These are phyloP conservation scores for Scedosporium dehoogii DNA, from an alignment of 2,329 filamentous ascomycete species.

Conservation along the genomic window DNA sequence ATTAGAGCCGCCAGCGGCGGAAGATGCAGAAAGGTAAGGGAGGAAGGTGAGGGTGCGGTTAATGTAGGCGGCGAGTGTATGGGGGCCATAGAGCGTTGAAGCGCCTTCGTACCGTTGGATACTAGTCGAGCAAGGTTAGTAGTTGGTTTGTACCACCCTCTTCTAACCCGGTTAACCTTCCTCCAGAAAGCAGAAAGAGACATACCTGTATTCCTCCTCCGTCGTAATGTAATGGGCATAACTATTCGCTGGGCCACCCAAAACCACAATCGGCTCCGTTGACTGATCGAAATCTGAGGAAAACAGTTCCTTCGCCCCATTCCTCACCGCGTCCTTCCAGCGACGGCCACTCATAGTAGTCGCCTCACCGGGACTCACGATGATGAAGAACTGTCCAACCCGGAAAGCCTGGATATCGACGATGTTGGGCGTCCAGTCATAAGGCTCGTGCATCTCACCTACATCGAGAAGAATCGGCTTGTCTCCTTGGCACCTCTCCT, in stretches of 20 bases:
- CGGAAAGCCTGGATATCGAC: constrained; percentile 81
- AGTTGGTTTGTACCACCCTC: too few species aligned
- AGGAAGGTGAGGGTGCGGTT: constrained; percentile 63
- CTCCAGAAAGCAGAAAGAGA: background rate
- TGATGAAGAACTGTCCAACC: constrained; percentile 73
- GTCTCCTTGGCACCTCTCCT: constrained; percentile 64
- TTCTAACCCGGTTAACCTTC: too few species aligned
- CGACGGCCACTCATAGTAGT: constrained; percentile 87
- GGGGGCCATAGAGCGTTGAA: constrained; percentile 75
- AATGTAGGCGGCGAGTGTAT: constrained; percentile 79
- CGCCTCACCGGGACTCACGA: constrained; percentile 78
- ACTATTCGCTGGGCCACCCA: constrained; percentile 60
- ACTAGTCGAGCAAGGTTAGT: constrained; percentile 13
- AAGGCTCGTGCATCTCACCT: constrained; percentile 67
- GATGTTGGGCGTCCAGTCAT: constrained; percentile 83
- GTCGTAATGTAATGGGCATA: constrained; percentile 59
- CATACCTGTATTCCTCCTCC: constrained; percentile 45
- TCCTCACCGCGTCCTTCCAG: constrained; percentile 63
- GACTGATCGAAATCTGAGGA: constrained; percentile 23
- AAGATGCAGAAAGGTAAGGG: constrained; percentile 22
- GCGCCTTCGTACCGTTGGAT: constrained; percentile 93
- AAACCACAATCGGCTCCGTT: constrained; percentile 7
- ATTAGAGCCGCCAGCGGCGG: constrained; percentile 9
- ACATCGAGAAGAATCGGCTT: constrained; percentile 87
- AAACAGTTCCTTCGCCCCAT: constrained; percentile 48